These are phyloP conservation scores for Diospyros kaki DNA, from an alignment of 148 eudicot species.

Conservation along the genomic window DNA sequence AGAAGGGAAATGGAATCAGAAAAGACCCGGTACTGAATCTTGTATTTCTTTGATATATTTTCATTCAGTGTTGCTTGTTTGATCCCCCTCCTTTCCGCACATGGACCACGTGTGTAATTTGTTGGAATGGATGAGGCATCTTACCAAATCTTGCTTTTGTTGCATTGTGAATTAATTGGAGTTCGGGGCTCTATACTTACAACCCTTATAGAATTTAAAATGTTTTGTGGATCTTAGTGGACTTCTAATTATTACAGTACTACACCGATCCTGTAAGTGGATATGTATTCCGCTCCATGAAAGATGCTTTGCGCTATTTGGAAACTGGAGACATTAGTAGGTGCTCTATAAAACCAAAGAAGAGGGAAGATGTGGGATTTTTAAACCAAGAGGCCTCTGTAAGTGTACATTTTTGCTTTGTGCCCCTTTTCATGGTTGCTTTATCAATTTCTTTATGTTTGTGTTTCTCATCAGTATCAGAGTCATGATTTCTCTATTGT, in stretches of 20 bases:
- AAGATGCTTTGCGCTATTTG: constrained; percentile 62
- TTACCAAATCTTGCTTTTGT: neutral
- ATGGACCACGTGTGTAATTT: too few relatives aligned
- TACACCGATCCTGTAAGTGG: constrained; percentile 44
- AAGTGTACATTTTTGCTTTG: constrained; percentile 22
- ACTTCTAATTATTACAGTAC: constrained; percentile 28
- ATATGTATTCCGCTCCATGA: constrained; percentile 60
- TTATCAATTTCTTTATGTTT: neutral
- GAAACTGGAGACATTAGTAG: constrained; percentile 54
- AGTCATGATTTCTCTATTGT: too few relatives aligned
- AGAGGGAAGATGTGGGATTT: constrained; percentile 28
- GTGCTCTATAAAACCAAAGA: constrained; percentile 52
- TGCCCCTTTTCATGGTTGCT: neutral
- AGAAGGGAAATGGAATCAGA: constrained; percentile 27
- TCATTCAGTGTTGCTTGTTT: too few relatives aligned
- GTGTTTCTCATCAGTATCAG: too few relatives aligned
- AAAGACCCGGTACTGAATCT: constrained; percentile 43
- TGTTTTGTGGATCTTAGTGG: neutral
- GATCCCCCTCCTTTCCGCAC: neutral
- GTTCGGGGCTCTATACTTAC: neutral
- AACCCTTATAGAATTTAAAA: neutral
- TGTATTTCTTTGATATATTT: neutral
- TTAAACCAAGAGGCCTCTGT: constrained; percentile 30
- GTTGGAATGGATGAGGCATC: too few relatives aligned
- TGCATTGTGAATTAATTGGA: neutral